Base-by-base conservation (phyloP, 192 early-diverging fungal species). In the Backusella sp. region DNA sequence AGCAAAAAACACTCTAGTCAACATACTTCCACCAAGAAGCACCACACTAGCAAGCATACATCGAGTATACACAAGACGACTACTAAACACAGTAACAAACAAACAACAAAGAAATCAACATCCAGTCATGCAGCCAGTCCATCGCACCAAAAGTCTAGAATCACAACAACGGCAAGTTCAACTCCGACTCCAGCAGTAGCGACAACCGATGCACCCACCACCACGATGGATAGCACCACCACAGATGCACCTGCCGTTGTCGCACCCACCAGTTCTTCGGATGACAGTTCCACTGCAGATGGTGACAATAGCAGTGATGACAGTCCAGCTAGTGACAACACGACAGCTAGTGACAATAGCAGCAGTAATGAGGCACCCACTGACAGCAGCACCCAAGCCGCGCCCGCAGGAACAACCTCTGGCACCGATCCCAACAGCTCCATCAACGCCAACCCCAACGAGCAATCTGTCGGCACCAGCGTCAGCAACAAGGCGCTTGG, bases 401-500 rank as follows among this genome's bases (percentile, higher is more conserved):
- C 21, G 26, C 1, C 75, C 37, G 23, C 36, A 34, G 28, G 68
- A 12, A 26, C 32, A n/a, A 7, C 30, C 0, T 1, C 65, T 3
- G 6, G 44, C 8, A 28, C 26, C 2, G 36, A 70, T 62, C 36
- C 12, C 0, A 36, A 66, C 52, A 26, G 68, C 12, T 62, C 46
- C 36, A 9, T 30, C 19, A 68, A 77, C 26, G 65, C 30, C 19
- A 42, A 30, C 9, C 21, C 52, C 21, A 46, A 68, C 41, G 68
- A 66, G 0, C 62, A 42, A 34, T 32, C 41, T 9, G 75, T 76
- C 2, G 8, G 35, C 5, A 49, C 23, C 67, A 46, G 68, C 41
- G 46, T 80, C 23, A 68, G 56, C 17, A 77, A 82, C 66, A 82
- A 53, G 28, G 34, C 67, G 6, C 37, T 82, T 14, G 76, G 80